These are phyloP conservation scores for Pseudevernia furfuracea DNA, from an alignment of 495 filamentous ascomycete genomes.

Conservation along the genomic window DNA sequence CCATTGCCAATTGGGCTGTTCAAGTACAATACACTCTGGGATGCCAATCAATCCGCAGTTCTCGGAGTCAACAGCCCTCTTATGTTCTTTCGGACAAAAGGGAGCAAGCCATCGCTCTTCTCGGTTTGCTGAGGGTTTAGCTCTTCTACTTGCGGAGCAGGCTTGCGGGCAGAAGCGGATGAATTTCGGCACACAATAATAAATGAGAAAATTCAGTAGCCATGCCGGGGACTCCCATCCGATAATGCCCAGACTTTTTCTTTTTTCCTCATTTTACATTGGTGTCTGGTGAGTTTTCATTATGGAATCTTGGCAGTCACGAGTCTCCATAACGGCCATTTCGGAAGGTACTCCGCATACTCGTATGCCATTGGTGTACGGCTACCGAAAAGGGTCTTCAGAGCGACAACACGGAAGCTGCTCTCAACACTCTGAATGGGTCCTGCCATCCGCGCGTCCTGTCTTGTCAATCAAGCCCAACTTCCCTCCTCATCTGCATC, in stretches of 20 bases:
- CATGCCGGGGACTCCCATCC: not conserved
- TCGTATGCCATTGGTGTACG: not conserved
- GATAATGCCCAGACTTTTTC: not conserved
- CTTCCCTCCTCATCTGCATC: not conserved
- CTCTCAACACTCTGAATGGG: conserved; percentile 5
- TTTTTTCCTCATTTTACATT: not conserved
- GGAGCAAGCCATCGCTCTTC: not conserved
- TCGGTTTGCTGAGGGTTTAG: not conserved
- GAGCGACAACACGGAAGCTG: not conserved
- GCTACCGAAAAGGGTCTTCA: not conserved
- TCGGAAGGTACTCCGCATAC: not conserved
- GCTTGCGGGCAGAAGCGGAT: not conserved
- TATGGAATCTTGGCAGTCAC: not conserved
- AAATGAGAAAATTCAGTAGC: too few species aligned
- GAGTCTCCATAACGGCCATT: not conserved
- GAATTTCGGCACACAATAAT: not conserved
- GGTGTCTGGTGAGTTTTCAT: too few species aligned
- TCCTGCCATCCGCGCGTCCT: not conserved
- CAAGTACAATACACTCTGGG: not conserved
- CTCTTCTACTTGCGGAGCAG: conserved; percentile 1
- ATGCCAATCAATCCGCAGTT: not conserved
- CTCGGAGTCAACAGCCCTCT: not conserved
- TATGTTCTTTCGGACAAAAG: conserved; percentile 5
- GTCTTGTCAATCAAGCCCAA: conserved; percentile 3
- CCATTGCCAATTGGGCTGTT: too few species aligned